Percentiles rank a stretch among this genome's conserved stretches.
Conservation (phyloP, 192 early-diverging fungal species). For the Ambispora gerdemannii region DNA sequence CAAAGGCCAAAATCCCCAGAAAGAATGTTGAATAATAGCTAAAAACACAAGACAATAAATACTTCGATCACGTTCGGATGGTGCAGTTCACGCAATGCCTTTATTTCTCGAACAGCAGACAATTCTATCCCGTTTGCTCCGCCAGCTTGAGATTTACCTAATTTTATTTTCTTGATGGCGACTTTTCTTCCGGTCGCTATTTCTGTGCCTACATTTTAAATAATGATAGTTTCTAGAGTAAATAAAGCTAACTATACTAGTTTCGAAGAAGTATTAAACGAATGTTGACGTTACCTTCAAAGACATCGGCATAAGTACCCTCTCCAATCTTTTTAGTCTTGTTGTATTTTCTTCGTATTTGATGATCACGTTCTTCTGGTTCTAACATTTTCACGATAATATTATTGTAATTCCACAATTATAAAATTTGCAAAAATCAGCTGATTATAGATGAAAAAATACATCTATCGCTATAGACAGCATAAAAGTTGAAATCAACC, state of each 20-base stretch:
- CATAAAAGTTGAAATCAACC: no score
- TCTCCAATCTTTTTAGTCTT: conserved; percentile 93
- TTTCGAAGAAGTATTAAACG: not conserved
- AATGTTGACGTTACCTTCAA: conserved; percentile 56
- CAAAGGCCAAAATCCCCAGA: not conserved
- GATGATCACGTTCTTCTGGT: conserved; percentile 63
- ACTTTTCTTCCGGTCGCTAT: conserved; percentile 65
- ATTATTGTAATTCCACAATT: no score
- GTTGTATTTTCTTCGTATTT: conserved; percentile 67
- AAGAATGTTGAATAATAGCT: not conserved
- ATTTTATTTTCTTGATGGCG: conserved; percentile 97
- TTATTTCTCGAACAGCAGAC: conserved; percentile 94
- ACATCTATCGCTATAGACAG: no score
- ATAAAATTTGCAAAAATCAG: no score
- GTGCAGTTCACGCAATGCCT: conserved; percentile 83
- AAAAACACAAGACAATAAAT: no score
- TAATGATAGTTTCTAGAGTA: not conserved
- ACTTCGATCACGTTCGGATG: conserved; percentile 93
- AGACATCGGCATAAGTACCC: conserved; percentile 95
- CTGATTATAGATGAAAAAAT: no score
- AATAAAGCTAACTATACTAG: not conserved
- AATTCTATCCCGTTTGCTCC: conserved; percentile 82
- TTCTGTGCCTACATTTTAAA: conserved; percentile 45
- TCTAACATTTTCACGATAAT: no score
- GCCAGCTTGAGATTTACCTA: conserved; percentile 72